Base-by-base conservation (phyloP, 2,329 filamentous ascomycete genomes). In the Cladosporium phlei region DNA sequence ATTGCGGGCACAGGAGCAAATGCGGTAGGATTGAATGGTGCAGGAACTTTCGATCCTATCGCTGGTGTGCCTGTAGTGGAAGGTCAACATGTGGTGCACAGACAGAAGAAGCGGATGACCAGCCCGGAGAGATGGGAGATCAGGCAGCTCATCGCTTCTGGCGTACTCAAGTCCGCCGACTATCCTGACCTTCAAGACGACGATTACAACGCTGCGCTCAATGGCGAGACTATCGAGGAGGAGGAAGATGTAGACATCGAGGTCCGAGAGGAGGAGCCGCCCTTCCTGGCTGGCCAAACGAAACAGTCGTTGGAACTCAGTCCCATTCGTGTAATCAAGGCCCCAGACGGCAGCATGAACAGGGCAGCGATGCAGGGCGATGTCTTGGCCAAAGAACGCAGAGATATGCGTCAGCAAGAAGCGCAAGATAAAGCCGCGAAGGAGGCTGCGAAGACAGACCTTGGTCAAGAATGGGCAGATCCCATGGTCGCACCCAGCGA, bases 51-150 rank as follows among this genome's bases (percentile, higher is more conserved):
- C 47, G 74, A 71, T 6, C 62, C 77, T 19, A 71, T 64, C 40
- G 71, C 68, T n/a, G 66, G 67, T 27, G 76, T 84, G 1, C 78
- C 82, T 2, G 76, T 85, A 11, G 79, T 88, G 49, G 82, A 86
- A 58, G 63, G 56, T 19, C 62, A 62, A 38, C 72, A 74, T 30
- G 72, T 73, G 6, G 75, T 73, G 1, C 71, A 75, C 55, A 78
- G 75, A 35, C 84, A 84, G 46, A 88, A 87, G 65, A 98, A 98
- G 72, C 79, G 93, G 43, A 84, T 97, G 83, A 97, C 91, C 0
- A 96, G 91, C 11, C 93, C 93, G 1, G 93, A 98, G 64, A 76
- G 93, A 61, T 98, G 93, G 91, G 93, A 98, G 65, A 96, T 98
- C 52, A 82, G 91, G 52, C 93, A 98, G 62, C 75, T 98, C 43